phyloP scores from a whole-genome alignment of 768 basidiomycete genomes.

The Macrolepiota dolichaula region DNA sequence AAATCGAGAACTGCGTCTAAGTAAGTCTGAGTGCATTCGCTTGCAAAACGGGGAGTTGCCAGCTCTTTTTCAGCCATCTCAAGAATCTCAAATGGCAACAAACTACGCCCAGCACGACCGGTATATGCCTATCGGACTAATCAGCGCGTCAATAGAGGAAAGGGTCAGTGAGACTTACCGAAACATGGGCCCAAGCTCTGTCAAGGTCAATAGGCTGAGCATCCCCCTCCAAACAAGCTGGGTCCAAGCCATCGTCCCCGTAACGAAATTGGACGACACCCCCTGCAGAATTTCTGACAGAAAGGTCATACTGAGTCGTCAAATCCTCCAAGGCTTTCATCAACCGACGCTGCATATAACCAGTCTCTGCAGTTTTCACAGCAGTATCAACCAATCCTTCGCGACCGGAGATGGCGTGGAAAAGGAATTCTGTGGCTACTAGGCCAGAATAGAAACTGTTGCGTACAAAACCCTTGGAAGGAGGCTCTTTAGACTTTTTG shows the following conservation, averaged over 20 bases:
- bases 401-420: slow-evolving; percentile 98
- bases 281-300: slow-evolving; percentile 91
- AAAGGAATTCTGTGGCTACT: slow-evolving; percentile 91
- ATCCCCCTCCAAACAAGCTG: slow-evolving; percentile 94
- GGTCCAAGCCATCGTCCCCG: slow-evolving; percentile 96
- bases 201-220: slow-evolving; percentile 89
- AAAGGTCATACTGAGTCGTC: slow-evolving; percentile 92
- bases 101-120: slow-evolving; percentile 51
- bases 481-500: slow-evolving; percentile 94
- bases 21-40: slow-evolving; percentile 71
- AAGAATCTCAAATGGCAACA: slow-evolving; percentile 86
- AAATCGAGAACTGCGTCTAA: slow-evolving; percentile 67
- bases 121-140: slow-evolving; percentile 51
- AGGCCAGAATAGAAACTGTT: slow-evolving; percentile 96
- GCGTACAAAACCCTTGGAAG: slow-evolving; percentile 96
- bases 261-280: slow-evolving; percentile 97
- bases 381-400: slow-evolving; percentile 99
- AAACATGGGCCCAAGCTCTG: slow-evolving; percentile 83
- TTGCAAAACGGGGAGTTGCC: slow-evolving; percentile 52
- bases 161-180: slow-evolving; percentile 37
- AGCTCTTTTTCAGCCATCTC: slow-evolving; percentile 68
- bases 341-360: slow-evolving; percentile 97
- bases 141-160: not conserved
- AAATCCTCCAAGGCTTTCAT: slow-evolving; percentile 99
- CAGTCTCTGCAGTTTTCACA: slow-evolving; percentile 99